These are phyloP conservation scores for Alternaria infectoria DNA, from an alignment of 2,329 filamentous ascomycete species.

Conservation along the genomic window DNA sequence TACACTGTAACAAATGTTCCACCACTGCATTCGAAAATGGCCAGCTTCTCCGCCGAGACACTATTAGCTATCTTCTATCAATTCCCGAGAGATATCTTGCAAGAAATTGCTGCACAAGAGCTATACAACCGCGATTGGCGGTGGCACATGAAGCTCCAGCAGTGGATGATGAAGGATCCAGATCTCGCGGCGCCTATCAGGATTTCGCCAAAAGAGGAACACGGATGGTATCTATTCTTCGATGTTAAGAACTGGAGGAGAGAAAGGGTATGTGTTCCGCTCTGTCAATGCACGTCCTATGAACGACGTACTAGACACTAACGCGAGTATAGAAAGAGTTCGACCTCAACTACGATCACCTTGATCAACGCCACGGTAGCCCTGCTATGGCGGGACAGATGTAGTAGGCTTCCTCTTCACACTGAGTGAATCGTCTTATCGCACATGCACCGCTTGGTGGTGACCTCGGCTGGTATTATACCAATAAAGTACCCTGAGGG, in stretches of 20 bases:
- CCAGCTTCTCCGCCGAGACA: conserved; percentile 67
- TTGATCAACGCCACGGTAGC: conserved; percentile 54
- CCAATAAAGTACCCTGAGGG: background rate
- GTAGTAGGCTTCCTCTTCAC: conserved; percentile 10
- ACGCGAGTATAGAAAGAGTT: conserved; percentile 53
- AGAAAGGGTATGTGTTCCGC: conserved; percentile 50
- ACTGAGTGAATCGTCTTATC: background rate
- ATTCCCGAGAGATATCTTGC: conserved; percentile 68
- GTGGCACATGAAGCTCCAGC: conserved; percentile 60
- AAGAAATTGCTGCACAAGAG: conserved; percentile 70
- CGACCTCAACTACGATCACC: conserved; percentile 59
- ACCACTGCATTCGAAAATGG: conserved; percentile 63
- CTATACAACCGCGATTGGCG: conserved; percentile 62
- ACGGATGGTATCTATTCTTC: conserved; percentile 62
- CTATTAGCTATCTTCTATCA: conserved; percentile 75
- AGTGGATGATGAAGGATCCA: conserved; percentile 63
- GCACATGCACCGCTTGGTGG: background rate
- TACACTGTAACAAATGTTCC: conserved; percentile 73
- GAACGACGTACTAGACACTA: conserved; percentile 14
- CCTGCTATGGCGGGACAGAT: conserved; percentile 41
- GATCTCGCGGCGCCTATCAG: conserved; percentile 53
- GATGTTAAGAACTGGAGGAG: conserved; percentile 60
- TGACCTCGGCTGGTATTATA: background rate
- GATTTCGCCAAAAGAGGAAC: conserved; percentile 55
- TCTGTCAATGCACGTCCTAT: background rate